Percentiles rank a stretch among this genome's conserved stretches.
Conservation (phyloP, 768 basidiomycete genomes). For the Collybia mongolica region DNA sequence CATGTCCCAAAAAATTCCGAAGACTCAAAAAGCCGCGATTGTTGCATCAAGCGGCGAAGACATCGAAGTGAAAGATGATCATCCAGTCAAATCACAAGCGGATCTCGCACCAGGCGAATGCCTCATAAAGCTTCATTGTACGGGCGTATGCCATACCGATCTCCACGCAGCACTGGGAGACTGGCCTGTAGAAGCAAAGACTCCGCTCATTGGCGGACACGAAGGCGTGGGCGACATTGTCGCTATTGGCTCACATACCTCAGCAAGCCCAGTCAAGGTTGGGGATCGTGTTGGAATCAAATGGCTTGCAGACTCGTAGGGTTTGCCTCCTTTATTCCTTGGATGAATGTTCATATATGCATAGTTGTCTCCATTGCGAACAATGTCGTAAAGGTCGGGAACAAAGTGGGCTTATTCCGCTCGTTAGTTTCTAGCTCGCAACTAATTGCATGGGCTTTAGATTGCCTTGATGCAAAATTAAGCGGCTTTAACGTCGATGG, state of each 20-base stretch:
- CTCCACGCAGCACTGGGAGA: slow-evolving; percentile 74
- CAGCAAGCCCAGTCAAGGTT: slow-evolving; percentile 58
- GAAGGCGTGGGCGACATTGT: slow-evolving; percentile 83
- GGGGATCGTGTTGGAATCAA: slow-evolving; percentile 86
- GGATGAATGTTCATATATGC: too few relatives aligned
- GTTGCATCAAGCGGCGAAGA: slow-evolving; percentile 29
- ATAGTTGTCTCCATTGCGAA: slow-evolving; percentile 66
- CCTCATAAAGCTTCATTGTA: slow-evolving; percentile 72
- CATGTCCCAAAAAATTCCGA: slow-evolving; percentile 28
- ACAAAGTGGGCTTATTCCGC: slow-evolving; percentile 48
- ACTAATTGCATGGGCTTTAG: slow-evolving; percentile 24
- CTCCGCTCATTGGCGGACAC: slow-evolving; percentile 78
- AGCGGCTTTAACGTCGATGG: slow-evolving; percentile 79
- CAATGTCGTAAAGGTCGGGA: slow-evolving; percentile 76
- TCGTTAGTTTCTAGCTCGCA: not conserved
- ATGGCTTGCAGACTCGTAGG: slow-evolving; percentile 60
- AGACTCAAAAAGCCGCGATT: slow-evolving; percentile 42
- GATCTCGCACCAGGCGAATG: slow-evolving; percentile 69
- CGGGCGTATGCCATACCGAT: slow-evolving; percentile 88
- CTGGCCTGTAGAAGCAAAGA: slow-evolving; percentile 72
- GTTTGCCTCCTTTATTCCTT: too few relatives aligned
- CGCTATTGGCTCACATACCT: slow-evolving; percentile 70
- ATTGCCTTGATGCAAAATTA: slow-evolving; percentile 56
- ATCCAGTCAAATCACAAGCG: slow-evolving; percentile 54
- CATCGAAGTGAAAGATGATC: slow-evolving; percentile 39